A percentile compares a stretch with the other conserved stretches of the same genome.
Evolutionary conservation across 495 filamentous ascomycete species (phyloP).

Genomic region (Trypethelium eluteriae): DNA sequence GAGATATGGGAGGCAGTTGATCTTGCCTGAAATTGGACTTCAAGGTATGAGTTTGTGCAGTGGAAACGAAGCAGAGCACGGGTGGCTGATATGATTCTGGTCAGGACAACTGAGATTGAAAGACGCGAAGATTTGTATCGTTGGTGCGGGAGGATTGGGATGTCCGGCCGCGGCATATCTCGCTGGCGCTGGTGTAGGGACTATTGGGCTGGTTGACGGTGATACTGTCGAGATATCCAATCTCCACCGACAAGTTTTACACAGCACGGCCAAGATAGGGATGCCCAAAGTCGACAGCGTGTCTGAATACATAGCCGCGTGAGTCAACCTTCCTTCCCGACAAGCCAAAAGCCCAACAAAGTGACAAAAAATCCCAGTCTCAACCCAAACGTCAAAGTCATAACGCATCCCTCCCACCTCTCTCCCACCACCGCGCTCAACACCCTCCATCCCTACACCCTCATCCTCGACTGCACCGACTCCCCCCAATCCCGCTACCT

Average conservation of each 20-base stretch:
- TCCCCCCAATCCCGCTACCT: conserved; percentile 85
- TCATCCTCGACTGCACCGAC: conserved; percentile 92
- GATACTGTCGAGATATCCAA: conserved; percentile 86
- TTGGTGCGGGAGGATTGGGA: conserved; percentile 89
- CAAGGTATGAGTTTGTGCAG: conserved; percentile 44
- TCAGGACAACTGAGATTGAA: conserved; percentile 73
- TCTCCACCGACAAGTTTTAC: conserved; percentile 84
- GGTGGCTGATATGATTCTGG: background rate
- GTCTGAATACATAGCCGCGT: conserved; percentile 57
- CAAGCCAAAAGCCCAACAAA: background rate
- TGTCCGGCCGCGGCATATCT: conserved; percentile 88
- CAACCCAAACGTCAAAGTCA: conserved; percentile 61
- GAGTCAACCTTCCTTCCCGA: conserved; percentile 27
- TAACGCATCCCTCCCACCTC: conserved; percentile 53
- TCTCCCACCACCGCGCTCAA: conserved; percentile 54
- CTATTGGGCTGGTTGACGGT: conserved; percentile 75
- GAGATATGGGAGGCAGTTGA: conserved; percentile 88
- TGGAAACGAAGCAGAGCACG: conserved; percentile 15
- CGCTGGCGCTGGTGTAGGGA: conserved; percentile 78
- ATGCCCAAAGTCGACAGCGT: conserved; percentile 75
- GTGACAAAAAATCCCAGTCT: conserved; percentile 38
- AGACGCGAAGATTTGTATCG: conserved; percentile 61
- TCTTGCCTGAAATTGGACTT: conserved; percentile 76
- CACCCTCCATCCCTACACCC: conserved; percentile 61
- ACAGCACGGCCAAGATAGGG: conserved; percentile 63